Percentiles rank a stretch among this genome's conserved stretches.
Conservation (phyloP, 371 early-diverging fungal genomes). For the Blastocladiella emersonii region DNA sequence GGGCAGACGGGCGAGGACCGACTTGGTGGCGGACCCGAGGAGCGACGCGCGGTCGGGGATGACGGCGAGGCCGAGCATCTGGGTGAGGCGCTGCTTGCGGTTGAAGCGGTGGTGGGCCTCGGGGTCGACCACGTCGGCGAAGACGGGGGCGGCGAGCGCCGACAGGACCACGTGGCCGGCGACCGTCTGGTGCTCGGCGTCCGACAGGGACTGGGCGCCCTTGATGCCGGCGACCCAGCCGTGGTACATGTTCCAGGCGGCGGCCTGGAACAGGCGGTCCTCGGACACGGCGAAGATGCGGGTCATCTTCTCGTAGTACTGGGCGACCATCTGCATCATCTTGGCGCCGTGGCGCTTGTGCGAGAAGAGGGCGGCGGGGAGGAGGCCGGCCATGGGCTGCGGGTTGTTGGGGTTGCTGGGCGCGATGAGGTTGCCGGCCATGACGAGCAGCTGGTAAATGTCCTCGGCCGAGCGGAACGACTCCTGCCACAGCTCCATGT, state of each 20-base stretch:
- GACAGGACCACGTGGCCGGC: conserved; percentile 84
- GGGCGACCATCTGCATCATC: conserved; percentile 63
- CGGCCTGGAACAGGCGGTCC: conserved; percentile 93
- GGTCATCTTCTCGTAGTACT: conserved; percentile 93
- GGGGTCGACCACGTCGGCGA: neutral
- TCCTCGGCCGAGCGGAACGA: conserved; percentile 94
- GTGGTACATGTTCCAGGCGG: conserved; percentile 89
- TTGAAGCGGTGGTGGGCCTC: neutral
- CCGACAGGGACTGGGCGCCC: conserved; percentile 47
- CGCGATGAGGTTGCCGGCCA: conserved; percentile 26
- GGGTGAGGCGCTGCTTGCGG: conserved; percentile 53
- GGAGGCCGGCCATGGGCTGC: conserved; percentile 48
- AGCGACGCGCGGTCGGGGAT: conserved; percentile 82
- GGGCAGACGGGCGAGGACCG: conserved; percentile 24
- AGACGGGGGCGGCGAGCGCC: conserved; percentile 65
- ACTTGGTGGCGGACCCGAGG: conserved; percentile 60
- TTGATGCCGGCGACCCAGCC: conserved; percentile 48
- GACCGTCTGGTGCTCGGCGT: conserved; percentile 60
- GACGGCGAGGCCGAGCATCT: conserved; percentile 64
- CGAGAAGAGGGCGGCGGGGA: conserved; percentile 26
- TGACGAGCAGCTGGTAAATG: conserved; percentile 80
- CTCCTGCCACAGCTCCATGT: conserved; percentile 97
- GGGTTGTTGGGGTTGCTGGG: conserved; percentile 55
- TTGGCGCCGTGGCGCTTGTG: conserved; percentile 6
- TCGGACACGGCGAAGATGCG: conserved; percentile 89